Conservation (phyloP, 2,329 filamentous ascomycete genomes). For the Arthrobotrys musiformis region DNA sequence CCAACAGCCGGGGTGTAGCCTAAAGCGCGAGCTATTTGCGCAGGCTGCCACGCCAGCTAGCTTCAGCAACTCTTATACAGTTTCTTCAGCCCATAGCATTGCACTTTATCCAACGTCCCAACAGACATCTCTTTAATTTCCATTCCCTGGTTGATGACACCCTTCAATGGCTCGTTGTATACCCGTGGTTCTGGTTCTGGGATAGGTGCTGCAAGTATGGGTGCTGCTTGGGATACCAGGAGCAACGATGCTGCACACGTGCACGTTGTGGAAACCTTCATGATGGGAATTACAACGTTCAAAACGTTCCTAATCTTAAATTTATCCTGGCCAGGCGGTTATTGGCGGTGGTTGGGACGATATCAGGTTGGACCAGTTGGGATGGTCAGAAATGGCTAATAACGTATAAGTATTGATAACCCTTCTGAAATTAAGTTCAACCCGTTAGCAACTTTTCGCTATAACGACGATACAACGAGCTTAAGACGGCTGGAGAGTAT, state of each 20-base stretch:
- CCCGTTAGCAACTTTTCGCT: conserved; percentile 11
- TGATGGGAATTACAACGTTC: not conserved
- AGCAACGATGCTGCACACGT: conserved; percentile 39
- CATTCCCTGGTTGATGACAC: conserved; percentile 35
- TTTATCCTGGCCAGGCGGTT: conserved; percentile 27
- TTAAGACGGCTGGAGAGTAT: not conserved
- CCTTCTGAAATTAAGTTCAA: conserved; percentile 7
- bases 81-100: conserved; percentile 49
- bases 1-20: conserved; percentile 12
- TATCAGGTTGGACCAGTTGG: conserved; percentile 3
- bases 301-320: conserved; percentile 11
- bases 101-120: conserved; percentile 36
- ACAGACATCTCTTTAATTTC: conserved; percentile 36
- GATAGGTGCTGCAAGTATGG: conserved; percentile 33
- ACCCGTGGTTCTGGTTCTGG: conserved; percentile 46
- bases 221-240: conserved; percentile 35
- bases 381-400: conserved; percentile 8
- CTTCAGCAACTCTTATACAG: conserved; percentile 46
- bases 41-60: conserved; percentile 24
- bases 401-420: conserved; percentile 15
- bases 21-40: not conserved
- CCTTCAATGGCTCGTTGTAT: conserved; percentile 36
- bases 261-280: conserved; percentile 36
- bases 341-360: conserved; percentile 2
- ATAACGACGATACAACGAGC: conserved; percentile 7